Conservation (phyloP, 805 yeast species). For the Sugiyamaella boreocaroliniensis region DNA sequence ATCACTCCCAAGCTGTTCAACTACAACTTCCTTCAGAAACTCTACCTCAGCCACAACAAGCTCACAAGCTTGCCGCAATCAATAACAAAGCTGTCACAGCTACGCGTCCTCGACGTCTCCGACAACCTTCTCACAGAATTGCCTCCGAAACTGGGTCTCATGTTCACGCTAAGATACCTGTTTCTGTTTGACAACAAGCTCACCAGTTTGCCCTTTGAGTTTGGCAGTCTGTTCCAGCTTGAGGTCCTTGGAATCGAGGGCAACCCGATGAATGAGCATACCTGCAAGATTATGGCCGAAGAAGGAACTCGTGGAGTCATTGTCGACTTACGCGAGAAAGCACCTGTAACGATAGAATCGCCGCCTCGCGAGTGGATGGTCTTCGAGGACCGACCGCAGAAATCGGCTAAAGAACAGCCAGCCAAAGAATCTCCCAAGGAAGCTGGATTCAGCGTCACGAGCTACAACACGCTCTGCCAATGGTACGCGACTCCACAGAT, state of each 20-base stretch:
- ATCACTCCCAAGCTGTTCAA: constrained; percentile 69
- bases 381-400: constrained; percentile 48
- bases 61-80: constrained; percentile 60
- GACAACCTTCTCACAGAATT: constrained; percentile 62
- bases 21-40: constrained; percentile 76
- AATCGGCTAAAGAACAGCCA: neutral
- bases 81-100: constrained; percentile 59
- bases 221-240: constrained; percentile 78
- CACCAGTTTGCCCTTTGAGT: constrained; percentile 67
- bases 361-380: constrained; percentile 78
- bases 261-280: constrained; percentile 64
- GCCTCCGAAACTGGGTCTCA: constrained; percentile 81
- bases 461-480: constrained; percentile 90
- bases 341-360: constrained; percentile 60
- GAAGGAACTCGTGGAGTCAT: constrained; percentile 82
- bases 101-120: constrained; percentile 80
- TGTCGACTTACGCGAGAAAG: constrained; percentile 71
- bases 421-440: neutral
- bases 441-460: constrained; percentile 58
- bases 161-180: constrained; percentile 71
- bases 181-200: constrained; percentile 85
- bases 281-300: constrained; percentile 63
- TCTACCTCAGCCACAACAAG: constrained; percentile 82
- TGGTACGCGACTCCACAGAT: constrained; percentile 88
- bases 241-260: constrained; percentile 92